Evolutionary conservation across 805 yeast genomes (phyloP).

Genomic region (Diddensiella caesifluorescens): DNA sequence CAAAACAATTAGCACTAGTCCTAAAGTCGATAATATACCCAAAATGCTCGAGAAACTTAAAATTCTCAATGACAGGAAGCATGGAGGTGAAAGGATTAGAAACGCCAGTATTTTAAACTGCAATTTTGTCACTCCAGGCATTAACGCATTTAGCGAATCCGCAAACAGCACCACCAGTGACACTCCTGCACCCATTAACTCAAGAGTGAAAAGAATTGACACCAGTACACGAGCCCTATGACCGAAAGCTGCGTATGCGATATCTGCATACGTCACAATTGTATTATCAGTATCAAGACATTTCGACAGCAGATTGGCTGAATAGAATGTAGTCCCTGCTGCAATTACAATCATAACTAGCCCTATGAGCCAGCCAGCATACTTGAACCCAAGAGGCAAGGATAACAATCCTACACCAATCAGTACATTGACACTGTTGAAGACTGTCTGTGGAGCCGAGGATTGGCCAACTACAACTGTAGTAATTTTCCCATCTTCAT

Average conservation of each 20-base stretch:
- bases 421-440: slow-evolving; percentile 60
- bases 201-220: slow-evolving; percentile 68
- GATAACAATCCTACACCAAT: slow-evolving; percentile 68
- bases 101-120: slow-evolving; percentile 56
- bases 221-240: slow-evolving; percentile 66
- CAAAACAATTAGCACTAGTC: slow-evolving; percentile 54
- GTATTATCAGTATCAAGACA: slow-evolving; percentile 79
- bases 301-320: slow-evolving; percentile 67
- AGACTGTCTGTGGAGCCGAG: slow-evolving; percentile 64
- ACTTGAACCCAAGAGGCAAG: slow-evolving; percentile 56
- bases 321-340: slow-evolving; percentile 66
- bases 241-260: slow-evolving; percentile 84
- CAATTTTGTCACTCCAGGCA: slow-evolving; percentile 47
- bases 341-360: slow-evolving; percentile 50
- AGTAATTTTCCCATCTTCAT: slow-evolving; percentile 60
- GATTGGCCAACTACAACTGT: slow-evolving; percentile 78
- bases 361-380: slow-evolving; percentile 63
- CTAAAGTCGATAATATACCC: slow-evolving; percentile 67
- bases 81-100: slow-evolving; percentile 68
- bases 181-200: slow-evolving; percentile 75
- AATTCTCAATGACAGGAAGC: slow-evolving; percentile 69
- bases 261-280: slow-evolving; percentile 80
- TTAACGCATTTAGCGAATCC: slow-evolving; percentile 71
- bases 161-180: slow-evolving; percentile 77
- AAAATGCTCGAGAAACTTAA: slow-evolving; percentile 62